phyloP scores from a whole-genome alignment of 768 basidiomycete species.

The Chalciporus pseudorubinellus region DNA sequence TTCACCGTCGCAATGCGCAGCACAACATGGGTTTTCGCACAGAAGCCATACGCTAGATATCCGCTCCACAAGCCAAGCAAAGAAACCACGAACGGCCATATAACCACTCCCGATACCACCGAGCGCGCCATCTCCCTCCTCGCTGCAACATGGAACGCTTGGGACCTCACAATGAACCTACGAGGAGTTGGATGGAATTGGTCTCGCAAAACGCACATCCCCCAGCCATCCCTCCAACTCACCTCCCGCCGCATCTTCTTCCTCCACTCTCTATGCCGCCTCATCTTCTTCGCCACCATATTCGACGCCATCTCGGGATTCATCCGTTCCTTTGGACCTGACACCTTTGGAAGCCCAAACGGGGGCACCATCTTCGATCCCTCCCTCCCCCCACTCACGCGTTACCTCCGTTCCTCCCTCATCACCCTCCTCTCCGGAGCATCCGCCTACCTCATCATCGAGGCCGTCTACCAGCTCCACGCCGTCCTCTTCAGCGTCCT shows the following conservation, averaged over 20 bases:
- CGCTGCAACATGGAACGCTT: slow-evolving; percentile 28
- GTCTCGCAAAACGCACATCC: slow-evolving; percentile 11
- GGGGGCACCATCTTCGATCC: slow-evolving; percentile 40
- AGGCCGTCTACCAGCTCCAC: slow-evolving; percentile 39
- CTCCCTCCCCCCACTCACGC: slow-evolving; percentile 30
- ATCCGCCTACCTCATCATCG: slow-evolving; percentile 44
- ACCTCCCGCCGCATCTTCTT: slow-evolving; percentile 21
- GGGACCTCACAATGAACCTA: slow-evolving; percentile 23
- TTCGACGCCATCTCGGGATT: slow-evolving; percentile 4
- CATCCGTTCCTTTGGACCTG: slow-evolving; percentile 33
- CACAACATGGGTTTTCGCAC: slow-evolving; percentile 19
- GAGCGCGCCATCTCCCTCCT: slow-evolving; percentile 2
- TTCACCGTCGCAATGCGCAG: slow-evolving; percentile 26
- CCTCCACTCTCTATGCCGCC: slow-evolving; percentile 14
- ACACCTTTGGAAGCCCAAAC: slow-evolving; percentile 34
- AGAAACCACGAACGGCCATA: not conserved
- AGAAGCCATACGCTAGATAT: slow-evolving; percentile 11
- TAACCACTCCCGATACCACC: not conserved
- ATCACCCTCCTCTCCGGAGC: slow-evolving; percentile 45
- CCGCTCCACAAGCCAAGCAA: slow-evolving; percentile 6
- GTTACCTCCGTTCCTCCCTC: slow-evolving; percentile 42
- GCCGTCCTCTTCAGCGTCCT: slow-evolving; percentile 45
- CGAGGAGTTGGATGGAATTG: slow-evolving; percentile 30
- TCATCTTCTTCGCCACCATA: not conserved
- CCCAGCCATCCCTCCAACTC: slow-evolving; percentile 11